phyloP scores from a whole-genome alignment of 179 eudicot species.

The Drosera spatulata region DNA sequence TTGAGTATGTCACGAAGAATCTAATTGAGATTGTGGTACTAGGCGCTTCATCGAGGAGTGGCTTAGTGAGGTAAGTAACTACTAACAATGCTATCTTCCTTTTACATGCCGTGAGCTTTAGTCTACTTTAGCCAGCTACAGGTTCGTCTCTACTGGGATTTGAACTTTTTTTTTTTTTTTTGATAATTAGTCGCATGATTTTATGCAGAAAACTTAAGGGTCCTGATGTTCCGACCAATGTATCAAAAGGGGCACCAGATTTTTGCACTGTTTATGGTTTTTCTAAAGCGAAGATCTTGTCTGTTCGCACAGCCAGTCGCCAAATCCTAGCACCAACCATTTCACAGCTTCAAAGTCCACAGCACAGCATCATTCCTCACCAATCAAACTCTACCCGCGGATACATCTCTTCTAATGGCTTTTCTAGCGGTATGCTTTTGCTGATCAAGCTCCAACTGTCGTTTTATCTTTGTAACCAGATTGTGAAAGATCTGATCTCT shows the following conservation, averaged over 20 bases:
- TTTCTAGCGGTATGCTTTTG: neutral
- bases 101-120: neutral
- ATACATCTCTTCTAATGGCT: neutral
- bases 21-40: neutral
- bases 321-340: neutral
- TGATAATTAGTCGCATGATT: too few relatives aligned
- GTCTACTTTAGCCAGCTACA: neutral
- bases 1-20: neutral
- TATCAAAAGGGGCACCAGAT: conserved; percentile 1
- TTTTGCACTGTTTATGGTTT: conserved; percentile 2
- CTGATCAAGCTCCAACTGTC: neutral
- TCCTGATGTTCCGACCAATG: neutral
- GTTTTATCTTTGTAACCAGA: neutral
- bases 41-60: conserved; percentile 1
- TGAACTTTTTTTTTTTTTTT: too few relatives aligned
- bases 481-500: neutral
- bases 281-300: neutral
- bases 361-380: neutral
- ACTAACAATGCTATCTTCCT: neutral
- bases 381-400: neutral
- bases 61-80: conserved; percentile 3
- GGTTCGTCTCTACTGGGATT: too few relatives aligned
- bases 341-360: neutral
- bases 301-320: conserved; percentile 2
- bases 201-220: conserved; percentile 1